Conservation (phyloP, 2,329 filamentous ascomycete genomes). For the Diplodia scrobiculata region DNA sequence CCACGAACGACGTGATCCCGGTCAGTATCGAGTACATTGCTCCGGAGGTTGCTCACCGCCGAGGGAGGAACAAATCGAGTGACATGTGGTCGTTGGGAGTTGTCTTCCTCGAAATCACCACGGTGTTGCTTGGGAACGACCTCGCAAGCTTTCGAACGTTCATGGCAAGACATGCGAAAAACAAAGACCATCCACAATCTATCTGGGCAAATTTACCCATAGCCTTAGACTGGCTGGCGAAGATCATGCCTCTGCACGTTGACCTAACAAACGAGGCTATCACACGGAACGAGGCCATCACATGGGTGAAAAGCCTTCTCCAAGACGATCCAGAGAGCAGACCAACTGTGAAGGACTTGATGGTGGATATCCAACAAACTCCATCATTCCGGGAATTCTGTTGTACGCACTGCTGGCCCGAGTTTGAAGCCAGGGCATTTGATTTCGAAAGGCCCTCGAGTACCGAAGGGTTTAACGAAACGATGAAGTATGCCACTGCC, state of each 20-base stretch:
- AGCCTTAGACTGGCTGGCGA: background rate
- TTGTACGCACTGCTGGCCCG: background rate
- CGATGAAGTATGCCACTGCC: background rate
- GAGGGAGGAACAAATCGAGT: conserved; percentile 5
- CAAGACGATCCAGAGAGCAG: conserved; percentile 12
- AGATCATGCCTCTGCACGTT: background rate
- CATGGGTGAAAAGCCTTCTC: conserved; percentile 30
- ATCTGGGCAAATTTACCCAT: conserved; percentile 3
- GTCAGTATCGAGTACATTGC: conserved; percentile 24
- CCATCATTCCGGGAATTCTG: background rate
- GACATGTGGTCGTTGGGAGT: conserved; percentile 30
- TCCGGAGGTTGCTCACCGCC: conserved; percentile 28
- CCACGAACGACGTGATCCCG: background rate
- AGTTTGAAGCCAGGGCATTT: background rate
- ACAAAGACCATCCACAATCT: background rate
- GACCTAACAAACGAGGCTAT: background rate
- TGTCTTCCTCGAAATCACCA: conserved; percentile 28
- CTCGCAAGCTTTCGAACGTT: background rate
- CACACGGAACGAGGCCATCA: conserved; percentile 27
- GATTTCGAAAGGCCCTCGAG: background rate
- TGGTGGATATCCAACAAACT: conserved; percentile 1
- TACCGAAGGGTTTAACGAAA: background rate
- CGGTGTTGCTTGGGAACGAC: background rate
- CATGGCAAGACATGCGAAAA: background rate
- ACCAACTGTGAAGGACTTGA: conserved; percentile 22